These are phyloP conservation scores for Rhynchosporium secalis DNA, from an alignment of 2,329 filamentous ascomycete genomes.

Conservation along the genomic window DNA sequence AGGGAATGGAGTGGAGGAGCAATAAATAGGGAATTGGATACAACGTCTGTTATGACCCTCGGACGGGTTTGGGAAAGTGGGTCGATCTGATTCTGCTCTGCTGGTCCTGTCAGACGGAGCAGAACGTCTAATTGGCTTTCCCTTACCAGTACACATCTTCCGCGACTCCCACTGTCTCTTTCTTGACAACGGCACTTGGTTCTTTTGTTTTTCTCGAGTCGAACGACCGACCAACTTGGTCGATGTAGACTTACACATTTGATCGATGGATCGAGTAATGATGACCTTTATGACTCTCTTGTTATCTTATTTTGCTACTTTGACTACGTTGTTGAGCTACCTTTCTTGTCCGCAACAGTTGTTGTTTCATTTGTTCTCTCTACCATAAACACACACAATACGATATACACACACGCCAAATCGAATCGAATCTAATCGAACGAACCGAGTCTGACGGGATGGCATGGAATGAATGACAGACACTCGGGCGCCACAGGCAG, in stretches of 20 bases:
- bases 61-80: constrained; percentile 24
- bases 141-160: neutral
- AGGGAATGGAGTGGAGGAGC: neutral
- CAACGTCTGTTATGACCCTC: constrained; percentile 39
- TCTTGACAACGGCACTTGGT: neutral
- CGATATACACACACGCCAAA: no score
- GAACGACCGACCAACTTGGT: constrained; percentile 9
- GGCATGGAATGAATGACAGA: no score
- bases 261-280: constrained; percentile 24
- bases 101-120: neutral
- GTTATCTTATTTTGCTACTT: constrained; percentile 36
- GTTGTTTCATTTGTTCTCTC: neutral
- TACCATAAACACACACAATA: neutral
- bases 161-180: neutral
- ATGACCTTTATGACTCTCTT: constrained; percentile 44
- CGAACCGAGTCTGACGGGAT: no score
- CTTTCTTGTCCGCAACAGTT: neutral
- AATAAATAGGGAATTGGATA: constrained; percentile 9
- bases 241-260: constrained; percentile 33
- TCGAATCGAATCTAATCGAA: no score
- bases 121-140: neutral
- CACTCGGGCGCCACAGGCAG: no score
- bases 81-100: no score
- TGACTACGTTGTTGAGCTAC: neutral
- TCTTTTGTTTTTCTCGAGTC: constrained; percentile 30